Base-by-base conservation (phyloP, 75 land plant genomes). In the Cupressus sempervirens region DNA sequence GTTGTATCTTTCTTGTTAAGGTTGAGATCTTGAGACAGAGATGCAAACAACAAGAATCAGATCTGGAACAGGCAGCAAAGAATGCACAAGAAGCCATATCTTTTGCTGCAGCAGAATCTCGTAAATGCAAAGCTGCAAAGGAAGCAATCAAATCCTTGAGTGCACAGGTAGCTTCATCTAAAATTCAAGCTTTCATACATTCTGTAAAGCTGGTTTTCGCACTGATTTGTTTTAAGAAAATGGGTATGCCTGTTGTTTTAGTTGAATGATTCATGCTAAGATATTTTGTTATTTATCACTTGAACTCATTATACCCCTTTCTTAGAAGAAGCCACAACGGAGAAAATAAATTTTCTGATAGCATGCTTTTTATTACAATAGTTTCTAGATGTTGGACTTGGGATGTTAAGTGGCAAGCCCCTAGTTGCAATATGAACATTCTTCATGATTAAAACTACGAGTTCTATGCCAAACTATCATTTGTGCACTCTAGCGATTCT, bases 101-200 rank as follows among this genome's bases (percentile, higher is more conserved):
- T 73, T 20, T 90, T 30, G 95, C 95, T 86, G 87, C 91, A 23
- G 95, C 91, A 85, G 97, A 95, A 86, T 90, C 95, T 84, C 88
- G 91, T 56, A 95, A 91, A 86, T 87, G 91, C 38, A 91, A 90
- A 85, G 93, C 95, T 70, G 97, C 97, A 36, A 95, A 95, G 88
- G 97, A 93, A 88, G 97, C 91, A 56, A 95, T 95, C 26, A 95
- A 92, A 84, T 93, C 97, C 36, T 89, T 95, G 38, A 93, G 93
- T 62, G 86, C 88, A 23, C 97, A 95, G 94, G 98, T 96, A 76
- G 81, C 23, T 54, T 80, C 81, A 7, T 32, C 3, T 72, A 7
- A 79, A 79, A 20, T 9, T 41, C 11, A 79, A 40, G 9, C 38
- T 79, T 79, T 26, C 9, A 41, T 11, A 30, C 12, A 32, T 72